These are phyloP conservation scores for Lodderomyces margitis DNA, from an alignment of 1,139 yeast species.

Conservation along the genomic window DNA sequence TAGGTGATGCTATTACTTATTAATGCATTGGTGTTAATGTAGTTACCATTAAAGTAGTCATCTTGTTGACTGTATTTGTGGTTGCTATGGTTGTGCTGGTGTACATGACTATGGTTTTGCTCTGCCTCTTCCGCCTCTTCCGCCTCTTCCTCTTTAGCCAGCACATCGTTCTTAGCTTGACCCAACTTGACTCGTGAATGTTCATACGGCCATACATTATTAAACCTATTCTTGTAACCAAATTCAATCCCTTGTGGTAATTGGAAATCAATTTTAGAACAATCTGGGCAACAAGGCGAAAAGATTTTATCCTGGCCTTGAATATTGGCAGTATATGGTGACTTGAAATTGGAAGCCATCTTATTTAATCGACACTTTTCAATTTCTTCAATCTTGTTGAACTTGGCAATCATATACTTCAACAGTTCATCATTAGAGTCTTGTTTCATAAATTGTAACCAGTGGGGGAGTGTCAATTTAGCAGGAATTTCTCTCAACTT, in stretches of 20 bases:
- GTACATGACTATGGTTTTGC: not conserved
- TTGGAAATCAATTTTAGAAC: conserved; percentile 42
- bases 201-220: conserved; percentile 48
- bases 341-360: conserved; percentile 14
- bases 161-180: conserved; percentile 6
- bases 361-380: conserved; percentile 50
- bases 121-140: not conserved
- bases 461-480: conserved; percentile 37
- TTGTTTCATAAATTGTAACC: conserved; percentile 40
- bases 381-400: conserved; percentile 47
- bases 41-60: conserved; percentile 47
- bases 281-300: conserved; percentile 46
- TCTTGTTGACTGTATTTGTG: conserved; percentile 16
- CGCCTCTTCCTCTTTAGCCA: not conserved
- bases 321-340: conserved; percentile 13
- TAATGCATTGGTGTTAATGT: conserved; percentile 24
- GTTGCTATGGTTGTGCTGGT: not conserved
- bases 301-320: conserved; percentile 26
- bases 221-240: conserved; percentile 45
- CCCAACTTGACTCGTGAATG: conserved; percentile 41
- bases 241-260: conserved; percentile 54
- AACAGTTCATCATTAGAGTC: conserved; percentile 26
- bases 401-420: conserved; percentile 35
- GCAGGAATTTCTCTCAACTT: conserved; percentile 17
- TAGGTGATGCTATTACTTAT: conserved; percentile 23